Evolutionary conservation across 306 rosid genomes (phyloP).

Genomic region (Parietaria judaica): DNA sequence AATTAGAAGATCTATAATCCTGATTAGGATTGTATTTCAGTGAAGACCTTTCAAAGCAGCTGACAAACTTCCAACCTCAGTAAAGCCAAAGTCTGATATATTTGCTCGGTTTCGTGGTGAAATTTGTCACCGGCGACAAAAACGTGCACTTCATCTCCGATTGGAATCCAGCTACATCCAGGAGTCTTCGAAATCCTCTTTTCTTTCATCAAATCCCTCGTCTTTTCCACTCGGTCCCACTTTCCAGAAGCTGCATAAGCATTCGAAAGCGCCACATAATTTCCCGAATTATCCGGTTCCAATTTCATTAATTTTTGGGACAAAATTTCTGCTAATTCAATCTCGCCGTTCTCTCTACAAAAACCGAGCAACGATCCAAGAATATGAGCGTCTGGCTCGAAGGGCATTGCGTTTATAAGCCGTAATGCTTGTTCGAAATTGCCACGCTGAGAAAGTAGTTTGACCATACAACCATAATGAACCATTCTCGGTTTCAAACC

Average conservation of each 20-base stretch:
- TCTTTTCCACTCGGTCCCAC: conserved; percentile 55
- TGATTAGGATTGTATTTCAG: too few relatives aligned
- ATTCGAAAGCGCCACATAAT: conserved; percentile 70
- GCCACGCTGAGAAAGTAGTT: conserved; percentile 50
- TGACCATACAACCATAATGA: conserved; percentile 61
- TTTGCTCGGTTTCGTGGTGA: conserved; percentile 48
- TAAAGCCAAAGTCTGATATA: conserved; percentile 37
- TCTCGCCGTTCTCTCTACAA: conserved; percentile 45
- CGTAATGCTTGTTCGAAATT: conserved; percentile 57
- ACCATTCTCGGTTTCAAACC: conserved; percentile 45
- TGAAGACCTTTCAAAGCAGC: too few relatives aligned
- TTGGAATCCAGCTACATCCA: conserved; percentile 81
- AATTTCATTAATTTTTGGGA: conserved; percentile 41
- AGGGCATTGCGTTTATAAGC: conserved; percentile 46
- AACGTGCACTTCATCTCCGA: conserved; percentile 47
- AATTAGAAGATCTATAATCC: too few relatives aligned
- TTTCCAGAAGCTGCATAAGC: conserved; percentile 54
- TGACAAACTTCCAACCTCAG: conserved; percentile 42
- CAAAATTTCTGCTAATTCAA: conserved; percentile 47
- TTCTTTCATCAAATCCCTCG: conserved; percentile 57
- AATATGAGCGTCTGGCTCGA: conserved; percentile 60
- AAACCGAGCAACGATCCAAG: conserved; percentile 63
- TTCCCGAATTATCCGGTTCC: conserved; percentile 73
- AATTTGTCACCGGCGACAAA: conserved; percentile 66
- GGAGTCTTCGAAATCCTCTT: conserved; percentile 58